Conservation (phyloP, 495 filamentous ascomycete genomes). For the Aspergillus steynii region DNA sequence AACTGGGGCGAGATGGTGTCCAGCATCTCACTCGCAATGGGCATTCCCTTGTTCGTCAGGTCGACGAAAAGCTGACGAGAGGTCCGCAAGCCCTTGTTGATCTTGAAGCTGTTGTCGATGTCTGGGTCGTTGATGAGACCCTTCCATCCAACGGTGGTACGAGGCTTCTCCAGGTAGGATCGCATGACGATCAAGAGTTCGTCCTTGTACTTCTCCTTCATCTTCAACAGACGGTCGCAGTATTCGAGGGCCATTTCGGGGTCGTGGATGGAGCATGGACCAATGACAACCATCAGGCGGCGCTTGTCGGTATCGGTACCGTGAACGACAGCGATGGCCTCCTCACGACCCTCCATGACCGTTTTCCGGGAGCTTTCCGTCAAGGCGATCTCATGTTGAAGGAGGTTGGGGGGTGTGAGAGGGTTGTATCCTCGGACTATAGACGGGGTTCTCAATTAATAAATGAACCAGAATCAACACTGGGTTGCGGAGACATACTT, state of each 20-base stretch:
- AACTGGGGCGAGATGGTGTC: slow-evolving; percentile 99
- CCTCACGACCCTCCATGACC: slow-evolving; percentile 77
- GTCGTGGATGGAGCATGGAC: slow-evolving; percentile 98
- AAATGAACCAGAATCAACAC: not conserved
- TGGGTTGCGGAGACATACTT: slow-evolving; percentile 54
- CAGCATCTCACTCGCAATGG: slow-evolving; percentile 97
- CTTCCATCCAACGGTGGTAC: slow-evolving; percentile 99
- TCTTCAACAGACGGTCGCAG: slow-evolving; percentile 74
- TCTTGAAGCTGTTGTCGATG: slow-evolving; percentile 97
- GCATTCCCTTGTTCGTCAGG: slow-evolving; percentile 92
- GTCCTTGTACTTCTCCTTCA: slow-evolving; percentile 87
- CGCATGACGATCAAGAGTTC: slow-evolving; percentile 97
- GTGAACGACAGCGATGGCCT: slow-evolving; percentile 78
- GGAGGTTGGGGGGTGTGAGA: slow-evolving; percentile 86
- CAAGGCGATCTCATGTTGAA: slow-evolving; percentile 91
- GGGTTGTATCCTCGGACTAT: slow-evolving; percentile 90
- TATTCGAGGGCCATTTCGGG: slow-evolving; percentile 90
- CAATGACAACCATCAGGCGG: slow-evolving; percentile 87
- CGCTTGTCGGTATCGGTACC: slow-evolving; percentile 68
- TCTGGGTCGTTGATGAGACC: slow-evolving; percentile 99
- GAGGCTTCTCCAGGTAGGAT: slow-evolving; percentile 97
- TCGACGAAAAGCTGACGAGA: slow-evolving; percentile 94
- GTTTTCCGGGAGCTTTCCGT: slow-evolving; percentile 74
- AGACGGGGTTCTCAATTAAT: slow-evolving; percentile 2
- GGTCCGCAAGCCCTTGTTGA: slow-evolving; percentile 91